Evolutionary conservation across 2,329 filamentous ascomycete species (phyloP).

Genomic region (Emydomyces testavorans): DNA sequence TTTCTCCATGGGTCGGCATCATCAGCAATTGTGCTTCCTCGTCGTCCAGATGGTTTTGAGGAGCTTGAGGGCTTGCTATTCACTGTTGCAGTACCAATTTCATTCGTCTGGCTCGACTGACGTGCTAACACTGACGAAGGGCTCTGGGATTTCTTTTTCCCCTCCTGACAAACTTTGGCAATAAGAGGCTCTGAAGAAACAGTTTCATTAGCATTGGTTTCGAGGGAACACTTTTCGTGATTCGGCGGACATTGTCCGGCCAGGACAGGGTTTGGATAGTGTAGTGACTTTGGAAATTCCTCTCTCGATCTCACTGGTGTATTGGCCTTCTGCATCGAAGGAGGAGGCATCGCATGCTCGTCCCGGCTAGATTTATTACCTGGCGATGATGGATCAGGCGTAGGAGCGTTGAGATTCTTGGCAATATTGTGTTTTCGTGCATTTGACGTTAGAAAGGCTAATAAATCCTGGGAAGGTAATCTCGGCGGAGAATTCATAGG

Average conservation of each 20-base stretch:
- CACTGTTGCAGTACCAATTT: background rate
- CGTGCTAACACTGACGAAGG: background rate
- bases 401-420: background rate
- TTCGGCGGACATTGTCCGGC: background rate
- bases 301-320: background rate
- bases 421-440: background rate
- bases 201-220: background rate
- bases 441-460: background rate
- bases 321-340: background rate
- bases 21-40: background rate
- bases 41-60: background rate
- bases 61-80: background rate
- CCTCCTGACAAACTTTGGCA: background rate
- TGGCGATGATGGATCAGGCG: background rate
- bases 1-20: conserved; percentile 22
- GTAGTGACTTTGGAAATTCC: background rate
- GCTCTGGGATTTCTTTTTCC: background rate
- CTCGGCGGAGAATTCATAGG: background rate
- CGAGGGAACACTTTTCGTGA: background rate
- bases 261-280: background rate
- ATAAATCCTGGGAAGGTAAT: background rate
- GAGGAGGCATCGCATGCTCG: background rate
- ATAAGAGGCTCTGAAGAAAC: background rate
- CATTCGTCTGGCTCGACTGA: background rate
- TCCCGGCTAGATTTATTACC: background rate